Evolutionary conservation across 345 rosid genomes (phyloP).

Genomic region (Melaleuca quinquenervia): DNA sequence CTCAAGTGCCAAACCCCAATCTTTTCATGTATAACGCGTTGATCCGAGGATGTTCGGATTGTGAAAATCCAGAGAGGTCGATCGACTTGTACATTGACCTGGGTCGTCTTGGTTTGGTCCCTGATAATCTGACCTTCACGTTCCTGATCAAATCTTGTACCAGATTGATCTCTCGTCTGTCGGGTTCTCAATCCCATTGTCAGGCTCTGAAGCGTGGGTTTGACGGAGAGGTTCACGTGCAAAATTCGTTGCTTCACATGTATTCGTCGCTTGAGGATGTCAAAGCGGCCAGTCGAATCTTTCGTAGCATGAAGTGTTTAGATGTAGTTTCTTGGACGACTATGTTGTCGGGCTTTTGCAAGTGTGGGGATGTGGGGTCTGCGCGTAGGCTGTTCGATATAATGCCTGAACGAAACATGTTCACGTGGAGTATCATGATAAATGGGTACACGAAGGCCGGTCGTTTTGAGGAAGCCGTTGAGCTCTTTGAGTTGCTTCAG

Average conservation of each 20-base stretch:
- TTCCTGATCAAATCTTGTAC: constrained; percentile 45
- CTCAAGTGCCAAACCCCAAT: constrained; percentile 44
- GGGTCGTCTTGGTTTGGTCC: constrained; percentile 18
- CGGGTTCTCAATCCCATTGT: constrained; percentile 55
- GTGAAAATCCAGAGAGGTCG: constrained; percentile 26
- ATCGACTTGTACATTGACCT: constrained; percentile 33
- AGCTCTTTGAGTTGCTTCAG: constrained; percentile 36
- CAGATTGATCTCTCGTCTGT: constrained; percentile 16
- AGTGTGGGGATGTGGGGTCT: constrained; percentile 26
- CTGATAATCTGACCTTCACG: constrained; percentile 67
- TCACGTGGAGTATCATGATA: constrained; percentile 74
- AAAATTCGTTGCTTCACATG: constrained; percentile 62
- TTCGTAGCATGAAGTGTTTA: constrained; percentile 13
- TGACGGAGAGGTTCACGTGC: constrained; percentile 39
- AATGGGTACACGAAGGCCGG: constrained; percentile 42
- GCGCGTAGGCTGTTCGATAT: constrained; percentile 57
- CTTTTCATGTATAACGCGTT: constrained; percentile 44
- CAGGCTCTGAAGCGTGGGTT: constrained; percentile 43
- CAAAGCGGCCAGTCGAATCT: constrained; percentile 31
- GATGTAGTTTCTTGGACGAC: constrained; percentile 78
- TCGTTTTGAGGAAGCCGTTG: constrained; percentile 35
- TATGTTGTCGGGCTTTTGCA: constrained; percentile 39
- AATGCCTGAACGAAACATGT: constrained; percentile 67
- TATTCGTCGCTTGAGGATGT: constrained; percentile 40
- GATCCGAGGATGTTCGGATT: constrained; percentile 40